These are phyloP conservation scores for Fusarium piperis DNA, from an alignment of 2,329 filamentous ascomycete species.

Conservation along the genomic window DNA sequence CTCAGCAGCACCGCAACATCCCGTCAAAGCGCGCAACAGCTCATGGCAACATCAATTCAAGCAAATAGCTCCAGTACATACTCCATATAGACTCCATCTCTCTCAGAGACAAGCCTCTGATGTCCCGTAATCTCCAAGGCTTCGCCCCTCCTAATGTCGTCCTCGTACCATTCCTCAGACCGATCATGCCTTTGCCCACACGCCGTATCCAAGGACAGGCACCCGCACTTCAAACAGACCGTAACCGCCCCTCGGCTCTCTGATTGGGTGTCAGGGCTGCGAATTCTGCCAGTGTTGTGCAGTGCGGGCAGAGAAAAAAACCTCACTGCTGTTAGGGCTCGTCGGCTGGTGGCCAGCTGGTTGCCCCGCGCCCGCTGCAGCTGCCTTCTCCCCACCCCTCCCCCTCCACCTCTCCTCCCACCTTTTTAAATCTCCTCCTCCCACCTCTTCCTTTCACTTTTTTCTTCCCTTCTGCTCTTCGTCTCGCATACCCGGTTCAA, in stretches of 20 bases:
- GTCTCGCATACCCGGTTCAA: conserved; percentile 58
- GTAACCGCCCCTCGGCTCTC: conserved; percentile 3
- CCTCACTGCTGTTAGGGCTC: conserved; percentile 50
- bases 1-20: neutral
- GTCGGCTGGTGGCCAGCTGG: conserved; percentile 30
- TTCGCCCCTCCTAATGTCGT: conserved; percentile 8
- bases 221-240: neutral
- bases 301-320: conserved; percentile 36
- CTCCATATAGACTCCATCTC: neutral
- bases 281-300: conserved; percentile 26
- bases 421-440: conserved; percentile 53
- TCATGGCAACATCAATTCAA: neutral
- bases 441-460: conserved; percentile 48
- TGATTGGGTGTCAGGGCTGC: conserved; percentile 26
- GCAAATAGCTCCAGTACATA: neutral
- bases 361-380: conserved; percentile 49
- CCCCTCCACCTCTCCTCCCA: conserved; percentile 43
- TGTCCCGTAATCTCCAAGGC: conserved; percentile 12
- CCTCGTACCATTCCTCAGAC: conserved; percentile 36
- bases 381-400: conserved; percentile 40
- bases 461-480: conserved; percentile 53
- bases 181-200: conserved; percentile 20
- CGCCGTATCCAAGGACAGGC: conserved; percentile 14
- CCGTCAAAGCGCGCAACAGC: neutral
- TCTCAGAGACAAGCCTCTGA: conserved; percentile 1